Conservation (phyloP, 2,329 filamentous ascomycete species). For the Podosphaera leucotricha region DNA sequence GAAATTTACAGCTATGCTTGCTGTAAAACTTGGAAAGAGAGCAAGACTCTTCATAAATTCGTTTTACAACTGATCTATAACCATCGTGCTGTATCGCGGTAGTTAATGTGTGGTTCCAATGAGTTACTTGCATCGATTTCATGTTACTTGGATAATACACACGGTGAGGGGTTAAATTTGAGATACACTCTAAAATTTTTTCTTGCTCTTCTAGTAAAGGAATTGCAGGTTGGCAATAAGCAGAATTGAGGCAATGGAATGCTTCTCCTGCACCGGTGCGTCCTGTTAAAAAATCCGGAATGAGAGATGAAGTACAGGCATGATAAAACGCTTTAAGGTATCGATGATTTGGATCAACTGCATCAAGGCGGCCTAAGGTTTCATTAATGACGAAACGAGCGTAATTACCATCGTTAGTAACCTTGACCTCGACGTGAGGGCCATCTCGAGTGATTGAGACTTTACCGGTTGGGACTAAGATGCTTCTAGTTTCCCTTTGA, state of each 20-base stretch:
- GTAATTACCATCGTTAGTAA: constrained; percentile 19
- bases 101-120: constrained; percentile 20
- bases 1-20: neutral
- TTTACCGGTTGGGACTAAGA: constrained; percentile 28
- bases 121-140: constrained; percentile 20
- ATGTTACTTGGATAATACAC: constrained; percentile 21
- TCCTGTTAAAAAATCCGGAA: constrained; percentile 33
- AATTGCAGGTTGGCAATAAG: constrained; percentile 17
- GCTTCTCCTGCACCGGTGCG: constrained; percentile 39
- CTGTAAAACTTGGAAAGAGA: constrained; percentile 5
- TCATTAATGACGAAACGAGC: constrained; percentile 27
- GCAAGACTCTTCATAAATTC: constrained; percentile 5
- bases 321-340: constrained; percentile 4
- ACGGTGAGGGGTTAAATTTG: constrained; percentile 14
- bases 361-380: constrained; percentile 27
- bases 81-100: constrained; percentile 20
- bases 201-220: constrained; percentile 3
- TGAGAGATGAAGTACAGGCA: constrained; percentile 8
- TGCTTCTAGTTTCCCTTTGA: constrained; percentile 2
- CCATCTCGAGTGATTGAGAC: constrained; percentile 14
- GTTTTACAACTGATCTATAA: constrained; percentile 3
- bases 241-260: constrained; percentile 24
- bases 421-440: constrained; percentile 21
- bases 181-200: constrained; percentile 3
- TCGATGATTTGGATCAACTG: constrained; percentile 14